These are phyloP conservation scores for Stachybotrys elegans DNA, from an alignment of 2,329 filamentous ascomycete species.

Conservation along the genomic window DNA sequence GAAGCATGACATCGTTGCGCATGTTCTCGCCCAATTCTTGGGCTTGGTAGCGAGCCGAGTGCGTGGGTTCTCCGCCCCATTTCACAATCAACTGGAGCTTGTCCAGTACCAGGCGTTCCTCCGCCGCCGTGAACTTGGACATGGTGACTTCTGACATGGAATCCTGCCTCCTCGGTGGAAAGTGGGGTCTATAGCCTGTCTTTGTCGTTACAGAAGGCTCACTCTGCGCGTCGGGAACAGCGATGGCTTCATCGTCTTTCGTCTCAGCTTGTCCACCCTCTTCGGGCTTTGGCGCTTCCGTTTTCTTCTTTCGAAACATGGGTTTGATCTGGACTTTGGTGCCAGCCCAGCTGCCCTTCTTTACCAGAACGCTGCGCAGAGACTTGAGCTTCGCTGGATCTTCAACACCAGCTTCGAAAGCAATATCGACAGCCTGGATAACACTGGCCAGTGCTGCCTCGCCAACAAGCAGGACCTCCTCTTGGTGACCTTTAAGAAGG, in stretches of 20 bases:
- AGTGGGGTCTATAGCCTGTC: constrained; percentile 8
- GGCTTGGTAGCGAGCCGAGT: constrained; percentile 92
- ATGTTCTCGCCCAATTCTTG: constrained; percentile 94
- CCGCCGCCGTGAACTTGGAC: constrained; percentile 87
- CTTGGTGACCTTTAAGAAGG: constrained; percentile 88
- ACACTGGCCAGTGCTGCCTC: constrained; percentile 87
- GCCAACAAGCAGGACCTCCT: constrained; percentile 91
- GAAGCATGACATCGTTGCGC: constrained; percentile 86
- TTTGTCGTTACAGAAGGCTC: no score
- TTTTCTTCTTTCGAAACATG: constrained; percentile 90
- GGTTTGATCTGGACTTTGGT: constrained; percentile 99
- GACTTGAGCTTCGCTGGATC: constrained; percentile 82
- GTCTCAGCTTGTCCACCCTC: constrained; percentile 23
- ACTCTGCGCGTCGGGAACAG: constrained; percentile 14
- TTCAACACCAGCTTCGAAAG: constrained; percentile 73
- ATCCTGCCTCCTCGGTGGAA: constrained; percentile 62
- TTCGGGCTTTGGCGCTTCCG: constrained; percentile 47
- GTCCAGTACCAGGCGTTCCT: constrained; percentile 88
- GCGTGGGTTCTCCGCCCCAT: constrained; percentile 97
- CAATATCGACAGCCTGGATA: constrained; percentile 77
- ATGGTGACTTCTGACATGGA: constrained; percentile 87
- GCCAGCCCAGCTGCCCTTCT: constrained; percentile 89
- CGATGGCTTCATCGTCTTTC: constrained; percentile 17
- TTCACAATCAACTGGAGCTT: constrained; percentile 98
- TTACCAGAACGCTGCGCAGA: constrained; percentile 79